A percentile compares a stretch with the other conserved stretches of the same genome.
These are phyloP conservation scores for Lentinula sp. DNA, from an alignment of 768 basidiomycete species.

Conservation along the genomic window DNA sequence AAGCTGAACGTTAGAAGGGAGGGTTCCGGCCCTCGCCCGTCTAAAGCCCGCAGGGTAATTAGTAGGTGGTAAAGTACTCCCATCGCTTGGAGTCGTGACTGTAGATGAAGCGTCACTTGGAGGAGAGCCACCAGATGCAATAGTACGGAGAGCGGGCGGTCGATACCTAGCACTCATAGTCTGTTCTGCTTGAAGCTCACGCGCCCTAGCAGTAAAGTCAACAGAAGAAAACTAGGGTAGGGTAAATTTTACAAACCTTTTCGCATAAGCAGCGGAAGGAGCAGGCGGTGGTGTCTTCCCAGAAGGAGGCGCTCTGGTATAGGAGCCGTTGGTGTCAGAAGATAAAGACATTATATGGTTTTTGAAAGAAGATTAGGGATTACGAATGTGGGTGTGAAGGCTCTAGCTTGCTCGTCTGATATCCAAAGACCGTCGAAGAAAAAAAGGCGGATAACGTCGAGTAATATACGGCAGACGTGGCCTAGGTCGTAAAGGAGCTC, in stretches of 20 bases:
- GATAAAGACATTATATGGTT: conserved; percentile 88
- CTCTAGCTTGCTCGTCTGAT: background rate
- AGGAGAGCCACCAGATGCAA: conserved; percentile 66
- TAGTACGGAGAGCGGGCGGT: conserved; percentile 74
- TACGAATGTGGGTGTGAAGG: conserved; percentile 34
- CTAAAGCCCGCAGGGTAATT: conserved; percentile 84
- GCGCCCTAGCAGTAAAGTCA: conserved; percentile 47
- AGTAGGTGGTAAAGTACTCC: conserved; percentile 55
- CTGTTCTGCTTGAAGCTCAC: conserved; percentile 81
- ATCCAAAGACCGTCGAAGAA: conserved; percentile 24
- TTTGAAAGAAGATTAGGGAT: conserved; percentile 77
- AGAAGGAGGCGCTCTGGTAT: conserved; percentile 70
- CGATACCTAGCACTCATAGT: conserved; percentile 62
- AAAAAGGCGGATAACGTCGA: conserved; percentile 18
- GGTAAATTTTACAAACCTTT: conserved; percentile 48
- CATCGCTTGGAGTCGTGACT: conserved; percentile 52
- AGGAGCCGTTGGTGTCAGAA: conserved; percentile 74
- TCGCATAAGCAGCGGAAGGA: conserved; percentile 84
- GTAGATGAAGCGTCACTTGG: conserved; percentile 61
- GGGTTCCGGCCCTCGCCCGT: conserved; percentile 94
- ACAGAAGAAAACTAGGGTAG: conserved; percentile 8
- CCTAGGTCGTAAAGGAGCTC: conserved; percentile 29
- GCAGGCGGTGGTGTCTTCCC: conserved; percentile 90
- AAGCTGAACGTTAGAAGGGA: conserved; percentile 91
- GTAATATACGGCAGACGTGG: conserved; percentile 20